Evolutionary conservation across 2,329 filamentous ascomycete genomes (phyloP), one percentile per base, ranked within the genome.

Genomic region (Huntiella bhutanensis): DNA sequence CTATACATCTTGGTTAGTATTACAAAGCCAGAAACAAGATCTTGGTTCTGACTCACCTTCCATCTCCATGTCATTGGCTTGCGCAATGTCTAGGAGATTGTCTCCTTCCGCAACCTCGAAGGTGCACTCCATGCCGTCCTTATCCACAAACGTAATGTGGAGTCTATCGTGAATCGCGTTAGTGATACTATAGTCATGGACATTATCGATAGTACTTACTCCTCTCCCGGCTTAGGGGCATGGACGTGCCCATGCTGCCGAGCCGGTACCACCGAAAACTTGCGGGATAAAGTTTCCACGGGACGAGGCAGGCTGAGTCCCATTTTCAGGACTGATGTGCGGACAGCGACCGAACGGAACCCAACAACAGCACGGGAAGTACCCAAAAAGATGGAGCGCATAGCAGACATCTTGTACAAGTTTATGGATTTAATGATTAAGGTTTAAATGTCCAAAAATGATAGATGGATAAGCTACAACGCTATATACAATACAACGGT

Each of bases 31-130:
- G 13, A 7, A 13, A 36, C 6, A 39, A 15, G 47, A 39, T 36
- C 43, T 35, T 16, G 44, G n/a, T 22, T 11, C n/a, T 8, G 43
- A 55, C 63, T 50, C 59, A 73, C 74, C 87, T 68, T 98, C 91
- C 88, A 98, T 96, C 62, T 98, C 91, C 37, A 98, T 68, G 58
- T 96, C 88, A 62, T 96, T 75, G 40, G 82, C 84, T 60, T 95
- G 88, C 16, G 88, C 91, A 57, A 98, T 88, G 57, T 96, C 88
- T 46, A 98, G 71, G 46, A 98, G 68, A 61, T 98, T 98, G 62
- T 94, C 86, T 43, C 91, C 91, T 55, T 82, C 77, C 11, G 75
- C 69, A 6, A 95, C 88, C 50, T 80, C 77, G 56, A 95, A 75
- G 51, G 80, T 83, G 60, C 83, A 71, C 53, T 77, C 70, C 28